A percentile compares a stretch with the other conserved stretches of the same genome.
phyloP scores from a whole-genome alignment of 2,329 filamentous ascomycete genomes.

The Myrmaecium sp. region DNA sequence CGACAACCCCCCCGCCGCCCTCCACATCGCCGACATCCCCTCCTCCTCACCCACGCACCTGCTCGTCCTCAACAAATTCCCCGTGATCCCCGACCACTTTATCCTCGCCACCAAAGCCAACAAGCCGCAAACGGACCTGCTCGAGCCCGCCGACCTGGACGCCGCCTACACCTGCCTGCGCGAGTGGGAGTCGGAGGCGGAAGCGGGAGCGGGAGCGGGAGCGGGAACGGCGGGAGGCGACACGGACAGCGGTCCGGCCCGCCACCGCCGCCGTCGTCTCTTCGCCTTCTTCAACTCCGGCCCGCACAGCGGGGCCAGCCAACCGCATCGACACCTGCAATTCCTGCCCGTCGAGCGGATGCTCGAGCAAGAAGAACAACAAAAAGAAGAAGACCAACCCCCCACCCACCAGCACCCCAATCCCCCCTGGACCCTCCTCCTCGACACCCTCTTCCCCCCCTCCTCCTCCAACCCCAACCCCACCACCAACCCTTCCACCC shows the following conservation, averaged over 20 bases:
- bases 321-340: conserved; percentile 56
- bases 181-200: conserved; percentile 31
- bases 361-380: conserved; percentile 28
- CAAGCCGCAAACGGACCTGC: conserved; percentile 45
- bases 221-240: conserved; percentile 8
- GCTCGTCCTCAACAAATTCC: conserved; percentile 60
- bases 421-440: conserved; percentile 32
- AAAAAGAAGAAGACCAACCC: too few relatives aligned
- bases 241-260: too few relatives aligned
- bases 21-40: conserved; percentile 38
- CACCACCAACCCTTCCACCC: background rate
- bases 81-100: conserved; percentile 53
- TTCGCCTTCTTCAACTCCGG: conserved; percentile 59
- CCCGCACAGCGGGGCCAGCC: conserved; percentile 49
- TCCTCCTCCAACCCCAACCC: background rate
- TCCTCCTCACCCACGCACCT: conserved; percentile 29
- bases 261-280: too few relatives aligned
- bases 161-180: conserved; percentile 45
- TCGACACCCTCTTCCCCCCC: conserved; percentile 18
- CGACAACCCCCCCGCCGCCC: conserved; percentile 36
- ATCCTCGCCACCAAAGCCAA: conserved; percentile 51
- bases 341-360: conserved; percentile 50
- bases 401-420: too few relatives aligned
- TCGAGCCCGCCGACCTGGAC: conserved; percentile 43
- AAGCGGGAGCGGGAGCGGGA: conserved; percentile 8